phyloP scores from a whole-genome alignment of 345 rosid species.

The Gynandropsis gynandra region DNA sequence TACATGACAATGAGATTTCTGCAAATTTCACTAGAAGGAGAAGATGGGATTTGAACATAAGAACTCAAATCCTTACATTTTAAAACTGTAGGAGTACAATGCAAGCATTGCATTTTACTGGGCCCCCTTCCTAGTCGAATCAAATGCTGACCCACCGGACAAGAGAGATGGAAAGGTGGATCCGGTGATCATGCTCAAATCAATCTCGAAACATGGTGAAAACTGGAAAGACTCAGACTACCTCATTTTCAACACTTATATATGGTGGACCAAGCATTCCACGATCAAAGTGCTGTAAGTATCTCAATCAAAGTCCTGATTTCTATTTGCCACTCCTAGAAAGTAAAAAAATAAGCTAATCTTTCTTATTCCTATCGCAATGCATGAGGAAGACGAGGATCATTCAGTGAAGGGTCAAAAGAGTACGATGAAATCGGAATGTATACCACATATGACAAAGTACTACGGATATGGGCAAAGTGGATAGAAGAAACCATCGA shows the following conservation, averaged over 20 bases:
- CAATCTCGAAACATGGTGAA: conserved; percentile 50
- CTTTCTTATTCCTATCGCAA: conserved; percentile 4
- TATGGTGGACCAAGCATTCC: conserved; percentile 55
- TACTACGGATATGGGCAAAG: conserved; percentile 50
- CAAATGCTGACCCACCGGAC: conserved; percentile 49
- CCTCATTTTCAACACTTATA: conserved; percentile 53
- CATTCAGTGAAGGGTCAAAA: conserved; percentile 42
- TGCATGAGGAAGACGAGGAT: conserved; percentile 38
- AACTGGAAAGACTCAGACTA: conserved; percentile 47
- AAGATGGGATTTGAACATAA: conserved; percentile 8
- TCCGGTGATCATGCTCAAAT: conserved; percentile 37
- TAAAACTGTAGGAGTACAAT: conserved; percentile 44
- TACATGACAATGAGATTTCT: background rate
- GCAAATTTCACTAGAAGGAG: background rate
- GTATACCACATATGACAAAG: conserved; percentile 41
- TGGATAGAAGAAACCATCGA: conserved; percentile 71
- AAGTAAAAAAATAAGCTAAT: background rate
- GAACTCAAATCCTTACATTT: conserved; percentile 4
- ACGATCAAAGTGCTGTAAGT: conserved; percentile 52
- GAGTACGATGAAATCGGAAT: conserved; percentile 49
- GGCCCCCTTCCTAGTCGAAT: conserved; percentile 64
- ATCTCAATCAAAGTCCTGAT: conserved; percentile 13
- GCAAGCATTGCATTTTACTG: conserved; percentile 51
- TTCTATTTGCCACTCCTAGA: background rate
- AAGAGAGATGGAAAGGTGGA: conserved; percentile 41